A percentile compares a stretch with the other conserved stretches of the same genome.
phyloP scores from a whole-genome alignment of 139 green algal genomes.

The Monoraphidium neglectum region DNA sequence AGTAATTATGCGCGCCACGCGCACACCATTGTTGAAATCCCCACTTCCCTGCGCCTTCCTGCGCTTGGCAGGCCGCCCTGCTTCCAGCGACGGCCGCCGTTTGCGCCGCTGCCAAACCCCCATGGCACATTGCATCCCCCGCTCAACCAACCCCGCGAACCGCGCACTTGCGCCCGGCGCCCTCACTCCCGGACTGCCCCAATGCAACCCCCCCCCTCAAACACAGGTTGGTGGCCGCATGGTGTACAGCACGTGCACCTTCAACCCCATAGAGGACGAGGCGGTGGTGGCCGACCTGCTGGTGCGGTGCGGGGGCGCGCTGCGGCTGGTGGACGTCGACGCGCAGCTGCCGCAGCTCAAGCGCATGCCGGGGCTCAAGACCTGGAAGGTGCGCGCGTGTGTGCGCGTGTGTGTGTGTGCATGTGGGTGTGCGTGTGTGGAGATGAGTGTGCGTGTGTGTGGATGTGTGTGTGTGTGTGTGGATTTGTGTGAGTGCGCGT shows the following conservation, averaged over 20 bases:
- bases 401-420: not conserved
- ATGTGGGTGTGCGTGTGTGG: not conserved
- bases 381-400: conserved; percentile 73
- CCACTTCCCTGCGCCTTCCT: not conserved
- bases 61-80: no score
- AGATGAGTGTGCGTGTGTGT: conserved; percentile 2
- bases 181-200: no score
- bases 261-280: conserved; percentile 99
- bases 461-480: no score
- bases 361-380: conserved; percentile 68
- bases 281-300: conserved; percentile 95
- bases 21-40: not conserved
- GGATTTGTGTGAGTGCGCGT: no score
- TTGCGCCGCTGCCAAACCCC: no score
- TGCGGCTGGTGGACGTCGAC: conserved; percentile 90
- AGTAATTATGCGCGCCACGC: not conserved
- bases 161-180: no score
- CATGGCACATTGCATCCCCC: no score
- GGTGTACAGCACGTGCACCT: conserved; percentile 98
- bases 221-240: conserved; percentile 85
- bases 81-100: no score
- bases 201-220: no score
- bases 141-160: no score
- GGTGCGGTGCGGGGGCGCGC: conserved; percentile 37
- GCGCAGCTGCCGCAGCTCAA: conserved; percentile 78